Percentiles rank a stretch among this genome's conserved stretches.
Evolutionary conservation across 2,329 filamentous ascomycete genomes (phyloP).

Genomic region (Sporothrix luriei): DNA sequence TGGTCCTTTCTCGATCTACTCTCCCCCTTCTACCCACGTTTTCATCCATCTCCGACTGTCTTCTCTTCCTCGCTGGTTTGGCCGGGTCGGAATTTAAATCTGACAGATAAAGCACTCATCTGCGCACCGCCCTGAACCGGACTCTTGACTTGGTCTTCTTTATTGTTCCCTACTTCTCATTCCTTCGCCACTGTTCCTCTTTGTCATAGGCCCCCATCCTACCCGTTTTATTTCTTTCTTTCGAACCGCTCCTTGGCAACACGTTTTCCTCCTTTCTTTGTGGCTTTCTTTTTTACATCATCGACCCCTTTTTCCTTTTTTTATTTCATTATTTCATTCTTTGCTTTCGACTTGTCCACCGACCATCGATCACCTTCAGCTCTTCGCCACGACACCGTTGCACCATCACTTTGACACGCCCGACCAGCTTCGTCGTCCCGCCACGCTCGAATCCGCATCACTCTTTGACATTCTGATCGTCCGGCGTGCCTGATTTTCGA

Average conservation of each 20-base stretch:
- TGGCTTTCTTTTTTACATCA: not conserved
- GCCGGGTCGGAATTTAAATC: not conserved
- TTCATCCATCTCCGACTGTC: not conserved
- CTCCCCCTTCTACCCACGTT: not conserved
- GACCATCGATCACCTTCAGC: not conserved
- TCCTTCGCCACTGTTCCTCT: not conserved
- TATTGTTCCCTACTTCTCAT: not conserved
- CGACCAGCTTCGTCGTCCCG: no score
- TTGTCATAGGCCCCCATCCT: constrained; percentile 2
- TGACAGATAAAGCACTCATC: constrained; percentile 17
- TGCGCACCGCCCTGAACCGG: not conserved
- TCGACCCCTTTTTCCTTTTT: no score
- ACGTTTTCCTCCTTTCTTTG: not conserved
- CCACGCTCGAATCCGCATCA: not conserved
- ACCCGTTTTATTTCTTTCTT: not conserved
- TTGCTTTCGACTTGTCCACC: not conserved
- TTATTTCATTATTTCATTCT: not conserved
- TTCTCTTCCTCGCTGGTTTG: not conserved
- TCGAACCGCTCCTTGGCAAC: not conserved
- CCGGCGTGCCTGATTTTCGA: not conserved
- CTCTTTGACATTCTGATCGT: not conserved
- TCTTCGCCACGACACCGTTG: no score
- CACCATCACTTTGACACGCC: not conserved
- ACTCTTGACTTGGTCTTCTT: not conserved
- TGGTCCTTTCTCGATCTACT: not conserved